Percentiles rank a stretch among this genome's conserved stretches.
phyloP scores from a whole-genome alignment of 2,329 filamentous ascomycete genomes.

The Berkeleyomyces rouxiae region DNA sequence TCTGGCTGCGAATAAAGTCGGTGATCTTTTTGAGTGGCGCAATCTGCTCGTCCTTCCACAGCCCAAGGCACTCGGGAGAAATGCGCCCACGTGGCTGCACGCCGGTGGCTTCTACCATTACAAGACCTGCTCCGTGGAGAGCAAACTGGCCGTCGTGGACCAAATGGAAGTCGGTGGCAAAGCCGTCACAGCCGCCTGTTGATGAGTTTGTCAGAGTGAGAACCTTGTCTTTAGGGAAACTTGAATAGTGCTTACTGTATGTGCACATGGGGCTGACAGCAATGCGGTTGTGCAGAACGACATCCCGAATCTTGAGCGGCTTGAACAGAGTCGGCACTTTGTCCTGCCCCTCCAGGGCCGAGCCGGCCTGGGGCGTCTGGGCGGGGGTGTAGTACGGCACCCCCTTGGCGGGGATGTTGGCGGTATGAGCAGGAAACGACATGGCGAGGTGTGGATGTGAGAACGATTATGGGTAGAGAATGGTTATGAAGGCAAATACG shows the following conservation, averaged over 20 bases:
- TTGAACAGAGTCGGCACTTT: conserved; percentile 36
- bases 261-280: conserved; percentile 43
- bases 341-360: conserved; percentile 19
- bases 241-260: conserved; percentile 11
- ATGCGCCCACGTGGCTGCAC: conserved; percentile 66
- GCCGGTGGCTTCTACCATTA: conserved; percentile 63
- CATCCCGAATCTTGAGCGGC: conserved; percentile 36
- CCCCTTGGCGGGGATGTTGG: conserved; percentile 22
- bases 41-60: conserved; percentile 77
- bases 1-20: conserved; percentile 67
- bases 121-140: conserved; percentile 54
- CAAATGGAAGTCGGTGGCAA: conserved; percentile 66
- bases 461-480: neutral
- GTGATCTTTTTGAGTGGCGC: conserved; percentile 51
- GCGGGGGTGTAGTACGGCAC: conserved; percentile 38
- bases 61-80: conserved; percentile 58
- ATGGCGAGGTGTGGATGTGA: neutral
- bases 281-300: conserved; percentile 40
- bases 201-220: neutral
- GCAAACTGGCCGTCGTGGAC: conserved; percentile 69
- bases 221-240: no score
- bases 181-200: conserved; percentile 39
- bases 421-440: neutral
- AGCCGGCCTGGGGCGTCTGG: conserved; percentile 34
- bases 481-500: neutral